Evolutionary conservation across 352 stramenopile genomes (phyloP).

Genomic region (Pythium plurisporium): DNA sequence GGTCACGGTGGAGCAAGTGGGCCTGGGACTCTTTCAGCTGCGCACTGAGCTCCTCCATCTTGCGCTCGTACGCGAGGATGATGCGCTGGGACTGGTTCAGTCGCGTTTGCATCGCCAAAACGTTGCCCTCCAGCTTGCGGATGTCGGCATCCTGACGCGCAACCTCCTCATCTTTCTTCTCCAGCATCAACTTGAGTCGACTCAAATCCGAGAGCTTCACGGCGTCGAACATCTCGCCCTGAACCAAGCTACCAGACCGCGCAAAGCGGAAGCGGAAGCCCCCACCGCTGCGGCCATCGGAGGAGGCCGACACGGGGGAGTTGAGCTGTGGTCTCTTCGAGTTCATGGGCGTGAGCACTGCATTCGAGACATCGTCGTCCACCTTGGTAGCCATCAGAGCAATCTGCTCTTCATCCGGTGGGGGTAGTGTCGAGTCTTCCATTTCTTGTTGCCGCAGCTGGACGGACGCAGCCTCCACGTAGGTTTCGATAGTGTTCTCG

Average conservation of each 20-base stretch:
- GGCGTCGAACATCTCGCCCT: conserved; percentile 80
- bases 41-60: conserved; percentile 67
- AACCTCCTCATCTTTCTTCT: conserved; percentile 69
- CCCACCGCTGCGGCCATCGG: conserved; percentile 28
- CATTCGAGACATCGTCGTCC: conserved; percentile 4
- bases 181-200: conserved; percentile 55
- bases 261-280: conserved; percentile 72
- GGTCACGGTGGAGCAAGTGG: conserved; percentile 3
- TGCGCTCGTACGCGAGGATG: conserved; percentile 65
- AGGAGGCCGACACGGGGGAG: conserved; percentile 32
- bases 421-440: conserved; percentile 1
- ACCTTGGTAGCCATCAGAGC: conserved; percentile 47
- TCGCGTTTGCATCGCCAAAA: conserved; percentile 62
- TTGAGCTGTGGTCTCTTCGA: background rate
- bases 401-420: conserved; percentile 49
- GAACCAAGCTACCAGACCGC: conserved; percentile 59
- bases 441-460: conserved; percentile 24
- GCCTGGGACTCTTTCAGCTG: conserved; percentile 46
- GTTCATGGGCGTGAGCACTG: background rate
- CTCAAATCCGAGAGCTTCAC: conserved; percentile 72
- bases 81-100: conserved; percentile 57
- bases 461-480: conserved; percentile 36
- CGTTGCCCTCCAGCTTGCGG: conserved; percentile 60
- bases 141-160: conserved; percentile 58
- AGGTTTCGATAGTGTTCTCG: conserved; percentile 61